Conservation (phyloP, 306 rosid species). For the Cicer yamashitae region DNA sequence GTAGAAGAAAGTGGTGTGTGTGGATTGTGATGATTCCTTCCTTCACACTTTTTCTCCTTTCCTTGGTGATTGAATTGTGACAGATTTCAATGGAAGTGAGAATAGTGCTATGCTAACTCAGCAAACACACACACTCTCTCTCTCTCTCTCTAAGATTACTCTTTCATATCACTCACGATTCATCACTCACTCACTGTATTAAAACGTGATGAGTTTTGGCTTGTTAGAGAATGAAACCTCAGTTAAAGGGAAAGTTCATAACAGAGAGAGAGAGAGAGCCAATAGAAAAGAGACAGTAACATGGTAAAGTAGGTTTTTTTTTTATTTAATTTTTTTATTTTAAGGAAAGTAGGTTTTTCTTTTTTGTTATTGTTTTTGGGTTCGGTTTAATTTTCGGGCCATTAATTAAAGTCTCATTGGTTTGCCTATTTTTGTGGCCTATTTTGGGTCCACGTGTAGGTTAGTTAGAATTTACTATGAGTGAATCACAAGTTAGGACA, state of each 20-base stretch:
- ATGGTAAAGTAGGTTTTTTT: not conserved
- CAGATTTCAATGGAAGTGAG: constrained; percentile 50
- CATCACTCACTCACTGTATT: not conserved
- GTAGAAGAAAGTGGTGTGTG: constrained; percentile 38
- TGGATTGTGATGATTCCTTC: constrained; percentile 33
- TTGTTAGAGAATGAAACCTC: constrained; percentile 4
- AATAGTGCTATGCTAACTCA: constrained; percentile 20
- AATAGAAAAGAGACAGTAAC: not conserved
- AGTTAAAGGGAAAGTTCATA: constrained; percentile 33
- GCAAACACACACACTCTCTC: not conserved
- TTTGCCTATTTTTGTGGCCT: not conserved
- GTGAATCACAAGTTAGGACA: too few relatives aligned
- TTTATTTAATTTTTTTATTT: not conserved
- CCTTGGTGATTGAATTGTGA: constrained; percentile 36
- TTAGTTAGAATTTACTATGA: too few relatives aligned
- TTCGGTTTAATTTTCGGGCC: constrained; percentile 23
- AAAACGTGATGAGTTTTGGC: constrained; percentile 24
- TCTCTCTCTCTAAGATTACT: not conserved
- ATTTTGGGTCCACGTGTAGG: constrained; percentile 7
- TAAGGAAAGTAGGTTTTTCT: not conserved
- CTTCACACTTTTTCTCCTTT: constrained; percentile 48
- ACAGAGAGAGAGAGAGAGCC: not conserved
- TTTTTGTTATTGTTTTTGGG: not conserved
- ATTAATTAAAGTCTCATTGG: not conserved
- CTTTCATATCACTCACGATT: constrained; percentile 9